Conservation (phyloP, 768 basidiomycete species). For the Lentinula detonsa region DNA sequence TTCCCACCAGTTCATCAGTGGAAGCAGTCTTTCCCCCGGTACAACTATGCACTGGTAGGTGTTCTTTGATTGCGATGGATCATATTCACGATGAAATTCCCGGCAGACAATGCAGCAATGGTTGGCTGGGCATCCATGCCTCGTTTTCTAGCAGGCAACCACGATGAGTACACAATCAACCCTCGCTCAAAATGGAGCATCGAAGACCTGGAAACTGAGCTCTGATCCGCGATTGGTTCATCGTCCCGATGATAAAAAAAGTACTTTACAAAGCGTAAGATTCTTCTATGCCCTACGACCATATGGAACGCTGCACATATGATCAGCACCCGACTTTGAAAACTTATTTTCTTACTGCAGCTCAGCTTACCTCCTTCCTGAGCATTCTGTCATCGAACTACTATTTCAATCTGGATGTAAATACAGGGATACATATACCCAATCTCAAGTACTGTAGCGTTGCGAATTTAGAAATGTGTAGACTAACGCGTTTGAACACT, state of each 20-base stretch:
- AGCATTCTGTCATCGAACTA: no score
- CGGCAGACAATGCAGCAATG: conserved; percentile 92
- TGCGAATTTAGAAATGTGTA: no score
- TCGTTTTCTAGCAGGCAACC: conserved; percentile 59
- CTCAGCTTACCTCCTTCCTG: no score
- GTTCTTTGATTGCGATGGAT: not conserved
- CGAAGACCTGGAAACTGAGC: conserved; percentile 36
- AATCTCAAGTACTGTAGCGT: no score
- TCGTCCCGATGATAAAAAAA: not conserved
- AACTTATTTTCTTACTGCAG: no score
- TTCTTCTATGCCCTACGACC: no score
- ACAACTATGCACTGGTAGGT: conserved; percentile 73
- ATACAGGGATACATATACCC: no score
- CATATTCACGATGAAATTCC: not conserved
- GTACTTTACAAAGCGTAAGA: not conserved
- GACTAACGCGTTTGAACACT: no score
- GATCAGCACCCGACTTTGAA: no score
- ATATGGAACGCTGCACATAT: no score
- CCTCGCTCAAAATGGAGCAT: conserved; percentile 75
- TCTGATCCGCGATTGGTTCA: no score
- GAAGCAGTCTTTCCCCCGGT: conserved; percentile 69
- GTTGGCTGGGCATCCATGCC: conserved; percentile 89
- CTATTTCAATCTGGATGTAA: no score
- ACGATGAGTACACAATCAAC: conserved; percentile 56
- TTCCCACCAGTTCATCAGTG: conserved; percentile 25